Evolutionary conservation across 2,329 filamentous ascomycete species (phyloP).

Genomic region (Penicillium aurantiogriseum): DNA sequence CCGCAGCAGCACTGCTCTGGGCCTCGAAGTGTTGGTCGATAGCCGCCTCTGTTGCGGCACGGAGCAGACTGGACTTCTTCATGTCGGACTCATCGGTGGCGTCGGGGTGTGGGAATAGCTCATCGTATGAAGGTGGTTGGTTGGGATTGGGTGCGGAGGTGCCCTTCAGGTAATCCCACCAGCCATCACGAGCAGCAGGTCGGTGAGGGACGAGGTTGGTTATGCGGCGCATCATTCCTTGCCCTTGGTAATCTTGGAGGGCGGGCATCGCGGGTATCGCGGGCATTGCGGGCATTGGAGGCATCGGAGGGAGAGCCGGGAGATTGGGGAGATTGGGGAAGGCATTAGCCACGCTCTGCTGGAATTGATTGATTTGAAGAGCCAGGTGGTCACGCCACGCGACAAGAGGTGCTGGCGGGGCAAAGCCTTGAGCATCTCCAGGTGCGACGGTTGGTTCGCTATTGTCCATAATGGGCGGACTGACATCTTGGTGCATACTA

Average conservation of each 20-base stretch:
- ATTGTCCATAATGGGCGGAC: constrained; percentile 24
- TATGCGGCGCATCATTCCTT: constrained; percentile 69
- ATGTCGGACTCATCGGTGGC: constrained; percentile 37
- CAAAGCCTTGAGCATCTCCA: constrained; percentile 37
- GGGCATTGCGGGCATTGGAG: constrained; percentile 51
- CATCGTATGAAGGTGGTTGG: constrained; percentile 73
- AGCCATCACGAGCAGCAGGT: constrained; percentile 54
- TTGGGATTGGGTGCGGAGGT: constrained; percentile 47
- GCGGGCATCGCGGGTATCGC: constrained; percentile 60
- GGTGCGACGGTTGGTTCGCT: constrained; percentile 28
- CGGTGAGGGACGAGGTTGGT: constrained; percentile 71
- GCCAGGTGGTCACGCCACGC: constrained; percentile 72
- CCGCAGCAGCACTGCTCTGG: constrained; percentile 29
- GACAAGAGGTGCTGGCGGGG: constrained; percentile 62
- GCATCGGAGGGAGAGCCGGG: constrained; percentile 58
- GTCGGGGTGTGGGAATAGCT: constrained; percentile 63
- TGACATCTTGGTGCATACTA: constrained; percentile 36
- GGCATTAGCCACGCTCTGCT: constrained; percentile 66
- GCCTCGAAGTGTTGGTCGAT: constrained; percentile 47
- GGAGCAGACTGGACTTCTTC: constrained; percentile 45
- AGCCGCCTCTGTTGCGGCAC: constrained; percentile 45
- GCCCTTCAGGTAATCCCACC: constrained; percentile 66
- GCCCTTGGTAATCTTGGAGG: constrained; percentile 70
- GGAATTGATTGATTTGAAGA: constrained; percentile 72
- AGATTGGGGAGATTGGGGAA: constrained; percentile 65